These are phyloP conservation scores for Pholiota conissans DNA, from an alignment of 768 basidiomycete genomes.

Conservation along the genomic window DNA sequence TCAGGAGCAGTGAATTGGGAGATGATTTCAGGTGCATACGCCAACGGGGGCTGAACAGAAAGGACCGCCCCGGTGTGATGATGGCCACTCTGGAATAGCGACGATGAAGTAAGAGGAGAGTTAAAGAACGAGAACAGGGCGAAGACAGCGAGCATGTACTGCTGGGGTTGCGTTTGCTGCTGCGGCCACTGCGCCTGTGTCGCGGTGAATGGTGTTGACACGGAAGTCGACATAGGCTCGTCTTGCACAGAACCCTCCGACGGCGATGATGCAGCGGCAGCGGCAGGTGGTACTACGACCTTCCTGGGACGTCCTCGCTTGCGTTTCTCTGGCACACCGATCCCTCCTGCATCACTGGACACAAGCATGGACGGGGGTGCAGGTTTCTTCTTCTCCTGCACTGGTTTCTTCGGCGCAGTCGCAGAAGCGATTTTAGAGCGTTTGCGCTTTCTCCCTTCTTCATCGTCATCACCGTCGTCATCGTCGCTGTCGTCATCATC, in stretches of 20 bases:
- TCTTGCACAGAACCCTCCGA: conserved; percentile 17
- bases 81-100: conserved; percentile 35
- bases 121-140: conserved; percentile 88
- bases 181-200: conserved; percentile 10
- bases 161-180: conserved; percentile 39
- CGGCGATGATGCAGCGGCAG: conserved; percentile 18
- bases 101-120: conserved; percentile 56
- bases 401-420: conserved; percentile 23
- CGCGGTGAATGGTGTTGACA: conserved; percentile 7
- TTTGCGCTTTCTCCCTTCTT: conserved; percentile 58
- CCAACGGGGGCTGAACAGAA: conserved; percentile 32
- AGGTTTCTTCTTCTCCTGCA: conserved; percentile 40
- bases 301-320: conserved; percentile 86
- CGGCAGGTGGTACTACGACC: conserved; percentile 48
- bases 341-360: conserved; percentile 26
- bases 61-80: conserved; percentile 63
- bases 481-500: conserved; percentile 60
- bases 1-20: conserved; percentile 26
- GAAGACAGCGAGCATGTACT: conserved; percentile 81
- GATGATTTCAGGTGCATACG: conserved; percentile 33
- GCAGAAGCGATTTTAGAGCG: conserved; percentile 45
- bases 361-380: conserved; percentile 21
- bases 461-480: conserved; percentile 46
- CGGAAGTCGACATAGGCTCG: conserved; percentile 10
- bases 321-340: conserved; percentile 65